Base-by-base conservation (phyloP, 78 protist species). In the Anaeramoeba flamelloides region DNA sequence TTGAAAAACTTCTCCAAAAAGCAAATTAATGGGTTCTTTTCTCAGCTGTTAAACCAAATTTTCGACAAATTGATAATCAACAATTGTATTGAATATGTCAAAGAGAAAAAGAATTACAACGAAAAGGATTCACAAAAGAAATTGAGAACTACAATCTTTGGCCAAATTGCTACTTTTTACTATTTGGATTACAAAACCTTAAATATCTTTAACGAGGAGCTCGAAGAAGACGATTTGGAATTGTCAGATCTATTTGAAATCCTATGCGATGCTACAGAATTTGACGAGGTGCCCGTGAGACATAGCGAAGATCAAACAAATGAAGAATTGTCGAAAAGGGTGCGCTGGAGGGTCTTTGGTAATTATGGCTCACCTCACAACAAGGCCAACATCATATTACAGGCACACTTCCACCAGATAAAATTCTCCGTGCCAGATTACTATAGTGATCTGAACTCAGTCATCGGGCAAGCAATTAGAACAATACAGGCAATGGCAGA, bases 221-320 rank as follows among this genome's bases (percentile, higher is more conserved):
- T 32, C 74, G 36, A 74, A 77, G 32, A 12, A 36, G 33, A 82
- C 84, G 4, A 36, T 86, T 77, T 82, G 79, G 36, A 83, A 86
- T 0, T 38, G 87, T 0, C 82, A 91, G 77, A 37, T 80, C 17
- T 53, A 53, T 26, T 53, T 53, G 34, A 17, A 8, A 53, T 53
- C 69, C 8, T 53, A 26, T 53, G 34, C 8, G 17, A 53, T 53
- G 8, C 34, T 53, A 26, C 69, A 8, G 69, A 53, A 53, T 53
- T 53, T 53, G 86, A 38, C 26, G 96, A 90, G 64, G 88, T 93
- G 37, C 98, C 97, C 1, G 96, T 97, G 31, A 86, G 99, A 36
- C 99, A 97, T 87, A 93, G 92, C 81, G 99, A 97, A 79, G 99
- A 97, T 76, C 8, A 41, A n/a, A 40, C 92, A 37, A 95, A 96